These are phyloP conservation scores for Mycena epipterygia DNA, from an alignment of 768 basidiomycete species.

Conservation along the genomic window DNA sequence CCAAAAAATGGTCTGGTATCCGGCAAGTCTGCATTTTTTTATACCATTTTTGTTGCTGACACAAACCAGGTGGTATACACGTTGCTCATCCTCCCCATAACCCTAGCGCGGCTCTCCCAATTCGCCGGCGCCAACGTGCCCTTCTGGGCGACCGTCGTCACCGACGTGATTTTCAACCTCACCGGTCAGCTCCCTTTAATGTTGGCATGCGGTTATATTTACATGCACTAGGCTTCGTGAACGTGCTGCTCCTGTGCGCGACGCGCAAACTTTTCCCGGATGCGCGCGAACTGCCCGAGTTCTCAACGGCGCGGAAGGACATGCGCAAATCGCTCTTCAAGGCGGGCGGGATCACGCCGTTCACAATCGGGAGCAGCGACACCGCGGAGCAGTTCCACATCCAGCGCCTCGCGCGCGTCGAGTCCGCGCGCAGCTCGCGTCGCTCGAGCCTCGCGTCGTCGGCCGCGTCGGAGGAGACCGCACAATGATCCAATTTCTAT, in stretches of 20 bases:
- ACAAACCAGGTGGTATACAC: slow-evolving; percentile 43
- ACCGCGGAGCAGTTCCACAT: slow-evolving; percentile 18
- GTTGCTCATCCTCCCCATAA: slow-evolving; percentile 46
- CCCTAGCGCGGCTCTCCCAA: slow-evolving; percentile 44
- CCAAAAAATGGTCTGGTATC: too few relatives aligned
- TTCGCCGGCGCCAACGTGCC: slow-evolving; percentile 44
- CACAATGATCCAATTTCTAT: not conserved
- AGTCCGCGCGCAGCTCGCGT: slow-evolving; percentile 14
- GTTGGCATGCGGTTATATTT: not conserved
- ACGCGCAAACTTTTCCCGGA: slow-evolving; percentile 36
- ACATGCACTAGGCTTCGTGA: slow-evolving; percentile 36
- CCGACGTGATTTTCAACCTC: slow-evolving; percentile 46
- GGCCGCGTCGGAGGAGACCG: not conserved
- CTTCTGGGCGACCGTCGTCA: slow-evolving; percentile 39
- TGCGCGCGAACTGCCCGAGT: slow-evolving; percentile 30
- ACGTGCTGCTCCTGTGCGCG: slow-evolving; percentile 38
- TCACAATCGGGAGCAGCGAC: slow-evolving; percentile 28
- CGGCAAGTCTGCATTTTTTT: slow-evolving; percentile 10
- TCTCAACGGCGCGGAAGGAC: slow-evolving; percentile 27
- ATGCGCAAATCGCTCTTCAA: slow-evolving; percentile 25
- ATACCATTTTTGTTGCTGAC: not conserved
- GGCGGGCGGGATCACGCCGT: slow-evolving; percentile 28
- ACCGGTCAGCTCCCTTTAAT: slow-evolving; percentile 39
- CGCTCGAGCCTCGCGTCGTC: slow-evolving; percentile 8
- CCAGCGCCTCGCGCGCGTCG: slow-evolving; percentile 15